phyloP scores from a whole-genome alignment of 2,329 filamentous ascomycete genomes.

The Penicillium sp. region DNA sequence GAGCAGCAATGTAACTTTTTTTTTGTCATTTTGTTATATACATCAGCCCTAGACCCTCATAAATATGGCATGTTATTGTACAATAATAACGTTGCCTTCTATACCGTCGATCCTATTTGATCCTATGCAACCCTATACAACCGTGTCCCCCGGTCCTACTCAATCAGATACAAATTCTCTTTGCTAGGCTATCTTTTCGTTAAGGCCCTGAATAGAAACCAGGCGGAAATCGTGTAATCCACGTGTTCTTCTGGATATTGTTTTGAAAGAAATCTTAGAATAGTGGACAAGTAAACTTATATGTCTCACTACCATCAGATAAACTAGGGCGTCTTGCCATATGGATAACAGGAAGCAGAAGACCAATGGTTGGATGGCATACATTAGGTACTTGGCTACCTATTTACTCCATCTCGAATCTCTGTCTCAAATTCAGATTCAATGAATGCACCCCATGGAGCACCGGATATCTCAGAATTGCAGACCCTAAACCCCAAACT shows the following conservation, averaged over 20 bases:
- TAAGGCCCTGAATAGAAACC: too few species aligned
- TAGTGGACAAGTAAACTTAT: too few species aligned
- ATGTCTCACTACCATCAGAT: too few species aligned
- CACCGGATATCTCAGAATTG: slow-evolving; percentile 16
- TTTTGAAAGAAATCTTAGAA: too few species aligned
- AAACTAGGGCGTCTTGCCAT: not conserved
- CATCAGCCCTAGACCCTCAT: not conserved
- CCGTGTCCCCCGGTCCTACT: too few species aligned
- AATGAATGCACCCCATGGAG: not conserved
- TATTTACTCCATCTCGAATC: not conserved
- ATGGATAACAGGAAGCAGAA: not conserved
- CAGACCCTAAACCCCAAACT: slow-evolving; percentile 10
- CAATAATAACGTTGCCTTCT: too few species aligned
- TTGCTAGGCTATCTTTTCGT: too few species aligned
- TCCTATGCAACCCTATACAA: not conserved
- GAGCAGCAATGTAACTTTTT: not conserved
- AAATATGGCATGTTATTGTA: not conserved
- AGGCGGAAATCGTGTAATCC: too few species aligned
- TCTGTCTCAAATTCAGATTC: not conserved
- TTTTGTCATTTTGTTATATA: not conserved
- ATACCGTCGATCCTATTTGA: too few species aligned
- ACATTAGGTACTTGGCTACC: not conserved
- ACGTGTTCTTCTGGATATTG: too few species aligned
- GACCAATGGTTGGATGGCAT: not conserved
- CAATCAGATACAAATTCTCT: too few species aligned